Conservation (phyloP, 1,284 basidiomycete genomes). For the Retiboletus fuscus region DNA sequence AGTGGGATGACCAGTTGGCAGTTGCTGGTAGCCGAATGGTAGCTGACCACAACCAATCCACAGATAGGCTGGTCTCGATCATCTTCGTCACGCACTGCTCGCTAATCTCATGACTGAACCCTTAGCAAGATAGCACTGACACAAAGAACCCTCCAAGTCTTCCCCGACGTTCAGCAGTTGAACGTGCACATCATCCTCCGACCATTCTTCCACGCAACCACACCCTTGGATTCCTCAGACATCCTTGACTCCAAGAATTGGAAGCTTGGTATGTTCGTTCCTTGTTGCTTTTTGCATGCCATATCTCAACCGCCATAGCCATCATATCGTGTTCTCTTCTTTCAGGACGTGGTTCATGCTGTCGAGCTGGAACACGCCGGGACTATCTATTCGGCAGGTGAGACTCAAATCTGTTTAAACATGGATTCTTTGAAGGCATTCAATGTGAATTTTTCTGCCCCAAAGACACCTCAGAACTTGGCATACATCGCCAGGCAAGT, state of each 20-base stretch:
- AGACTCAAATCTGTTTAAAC: too few relatives aligned
- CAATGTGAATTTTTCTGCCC: constrained; percentile 69
- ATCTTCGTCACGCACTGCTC: not conserved
- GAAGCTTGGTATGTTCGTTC: constrained; percentile 66
- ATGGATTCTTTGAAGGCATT: too few relatives aligned
- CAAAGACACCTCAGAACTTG: constrained; percentile 72
- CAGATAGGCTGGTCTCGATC: not conserved
- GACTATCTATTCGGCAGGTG: too few relatives aligned
- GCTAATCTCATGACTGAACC: not conserved
- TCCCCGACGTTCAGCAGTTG: constrained; percentile 78
- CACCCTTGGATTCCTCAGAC: constrained; percentile 55
- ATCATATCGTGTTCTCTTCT: too few relatives aligned
- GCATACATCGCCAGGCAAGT: constrained; percentile 74
- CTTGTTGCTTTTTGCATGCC: not conserved
- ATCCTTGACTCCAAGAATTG: constrained; percentile 73
- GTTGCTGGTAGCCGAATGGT: too few relatives aligned
- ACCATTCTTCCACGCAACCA: constrained; percentile 80
- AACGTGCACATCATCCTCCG: constrained; percentile 86
- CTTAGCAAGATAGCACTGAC: constrained; percentile 74
- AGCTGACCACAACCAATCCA: too few relatives aligned
- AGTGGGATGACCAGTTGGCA: too few relatives aligned
- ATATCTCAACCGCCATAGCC: too few relatives aligned
- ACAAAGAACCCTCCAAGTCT: constrained; percentile 84
- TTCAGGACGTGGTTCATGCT: too few relatives aligned
- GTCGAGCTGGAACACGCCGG: too few relatives aligned